Base-by-base conservation (phyloP, 495 filamentous ascomycete genomes). In the Lasiosphaeriaceae sp. region DNA sequence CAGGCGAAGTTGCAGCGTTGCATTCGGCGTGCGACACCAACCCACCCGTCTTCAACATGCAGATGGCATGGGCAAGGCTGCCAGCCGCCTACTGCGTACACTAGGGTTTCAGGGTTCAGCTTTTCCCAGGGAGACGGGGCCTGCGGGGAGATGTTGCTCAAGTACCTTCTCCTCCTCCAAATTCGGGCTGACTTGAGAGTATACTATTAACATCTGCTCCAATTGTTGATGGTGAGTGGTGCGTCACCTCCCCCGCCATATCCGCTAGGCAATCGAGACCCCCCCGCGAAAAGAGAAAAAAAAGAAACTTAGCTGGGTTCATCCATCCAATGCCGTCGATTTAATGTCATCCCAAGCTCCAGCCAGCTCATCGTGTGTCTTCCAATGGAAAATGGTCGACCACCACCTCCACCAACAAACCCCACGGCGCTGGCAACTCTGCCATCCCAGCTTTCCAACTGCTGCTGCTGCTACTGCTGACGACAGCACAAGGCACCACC, bases 201-300 rank as follows among this genome's bases (percentile, higher is more conserved):
- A 3, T 3, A 3, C 9, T 9, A 9, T 9, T 31, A 31, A 31
- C 26, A 31, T 9, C 26, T 9, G 9, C 26, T 9, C 26, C 26
- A 31, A 9, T 9, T 9, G 26, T 31, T n/a, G 26, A 9, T 31
- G 26, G 4, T 31, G 3, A 3, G 9, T 3, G 26, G 26, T 31
- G 26, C 26, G 26, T 31, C 26, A 31, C 26, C 26, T 3, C 26
- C n/a, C 26, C 9, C 3, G 26, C 26, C 26, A 4, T 31, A 31
- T 31, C 26, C 4, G 24, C 22, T 34, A 14, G 14, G 11, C 24
- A 22, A 55, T 54, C 57, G 57, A 46, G 55, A 60, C 55, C 52
- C 20, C 47, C 43, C 22, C 47, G 50, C 47, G 11, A 35, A 31
- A 44, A 61, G 57, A 61, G 56, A 60, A 52, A 61, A 61, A 61